phyloP scores from a whole-genome alignment of 176 grass and related monocot species.

The Microstegium vimineum region DNA sequence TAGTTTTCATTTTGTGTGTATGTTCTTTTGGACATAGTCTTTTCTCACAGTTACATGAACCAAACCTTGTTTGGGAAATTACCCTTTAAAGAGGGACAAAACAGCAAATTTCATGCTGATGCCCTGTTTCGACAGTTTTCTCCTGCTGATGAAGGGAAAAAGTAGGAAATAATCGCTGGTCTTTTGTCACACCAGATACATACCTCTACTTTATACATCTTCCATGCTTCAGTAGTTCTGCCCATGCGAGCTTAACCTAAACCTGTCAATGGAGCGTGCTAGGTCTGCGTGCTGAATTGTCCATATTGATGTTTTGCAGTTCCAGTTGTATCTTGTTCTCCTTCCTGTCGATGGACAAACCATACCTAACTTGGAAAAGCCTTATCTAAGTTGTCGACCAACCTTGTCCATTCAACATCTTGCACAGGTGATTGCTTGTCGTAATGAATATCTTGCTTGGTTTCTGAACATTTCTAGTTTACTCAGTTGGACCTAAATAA shows the following conservation, averaged over 20 bases:
- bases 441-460: neutral
- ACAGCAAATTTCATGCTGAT: neutral
- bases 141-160: neutral
- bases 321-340: slow-evolving; percentile 44
- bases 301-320: slow-evolving; percentile 39
- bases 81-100: neutral
- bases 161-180: neutral
- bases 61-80: neutral
- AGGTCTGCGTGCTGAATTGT: slow-evolving; percentile 24
- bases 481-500: slow-evolving; percentile 15
- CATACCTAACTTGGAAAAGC: slow-evolving; percentile 50
- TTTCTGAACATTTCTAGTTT: neutral
- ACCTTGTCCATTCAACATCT: slow-evolving; percentile 53
- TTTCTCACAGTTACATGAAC: neutral
- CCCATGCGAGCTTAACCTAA: neutral
- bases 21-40: neutral
- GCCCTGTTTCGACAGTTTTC: neutral
- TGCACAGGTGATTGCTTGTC: slow-evolving; percentile 43
- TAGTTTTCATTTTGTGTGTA: slow-evolving; percentile 13
- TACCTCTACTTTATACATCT: neutral
- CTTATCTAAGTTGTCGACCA: slow-evolving; percentile 65
- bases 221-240: slow-evolving; percentile 15
- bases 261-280: neutral
- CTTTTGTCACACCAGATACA: neutral
- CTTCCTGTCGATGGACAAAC: slow-evolving; percentile 55